Conservation (phyloP, 768 basidiomycete species). For the Tricholoma bakamatsutake region DNA sequence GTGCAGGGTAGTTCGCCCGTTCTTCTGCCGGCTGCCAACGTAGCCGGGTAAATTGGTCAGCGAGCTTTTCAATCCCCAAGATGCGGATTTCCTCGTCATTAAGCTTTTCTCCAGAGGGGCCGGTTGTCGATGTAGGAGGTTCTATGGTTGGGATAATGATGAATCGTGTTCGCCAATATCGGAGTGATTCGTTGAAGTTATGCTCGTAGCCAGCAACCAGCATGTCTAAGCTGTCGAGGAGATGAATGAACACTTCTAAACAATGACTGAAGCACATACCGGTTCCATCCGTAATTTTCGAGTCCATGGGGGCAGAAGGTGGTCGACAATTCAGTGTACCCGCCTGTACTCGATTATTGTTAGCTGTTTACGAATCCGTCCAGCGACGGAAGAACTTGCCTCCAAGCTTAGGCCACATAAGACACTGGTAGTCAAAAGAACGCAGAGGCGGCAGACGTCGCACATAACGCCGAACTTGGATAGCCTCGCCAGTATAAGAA, state of each 20-base stretch:
- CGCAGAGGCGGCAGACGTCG: conserved; percentile 60
- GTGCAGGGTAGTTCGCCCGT: conserved; percentile 35
- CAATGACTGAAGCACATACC: conserved; percentile 35
- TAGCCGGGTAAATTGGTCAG: conserved; percentile 79
- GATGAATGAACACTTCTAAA: not conserved
- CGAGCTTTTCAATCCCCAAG: conserved; percentile 86
- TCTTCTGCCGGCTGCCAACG: conserved; percentile 73
- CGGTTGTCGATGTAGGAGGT: conserved; percentile 47
- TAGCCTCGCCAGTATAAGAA: conserved; percentile 84
- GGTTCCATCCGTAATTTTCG: conserved; percentile 84
- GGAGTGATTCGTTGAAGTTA: conserved; percentile 72
- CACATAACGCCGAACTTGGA: conserved; percentile 84
- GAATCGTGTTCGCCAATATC: conserved; percentile 93
- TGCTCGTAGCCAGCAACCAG: conserved; percentile 78
- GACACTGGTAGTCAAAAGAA: conserved; percentile 74
- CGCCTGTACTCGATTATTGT: conserved; percentile 30
- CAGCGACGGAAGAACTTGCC: conserved; percentile 23
- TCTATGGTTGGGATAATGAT: conserved; percentile 85
- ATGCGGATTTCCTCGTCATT: conserved; percentile 85
- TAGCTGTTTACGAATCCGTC: not conserved
- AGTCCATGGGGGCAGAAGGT: conserved; percentile 73
- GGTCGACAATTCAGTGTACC: conserved; percentile 75
- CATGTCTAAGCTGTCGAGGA: conserved; percentile 65
- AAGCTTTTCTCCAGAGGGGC: conserved; percentile 66
- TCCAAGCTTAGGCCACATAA: conserved; percentile 92